These are phyloP conservation scores for Domatiomyces globalis DNA, from an alignment of 2,329 filamentous ascomycete species.

Conservation along the genomic window DNA sequence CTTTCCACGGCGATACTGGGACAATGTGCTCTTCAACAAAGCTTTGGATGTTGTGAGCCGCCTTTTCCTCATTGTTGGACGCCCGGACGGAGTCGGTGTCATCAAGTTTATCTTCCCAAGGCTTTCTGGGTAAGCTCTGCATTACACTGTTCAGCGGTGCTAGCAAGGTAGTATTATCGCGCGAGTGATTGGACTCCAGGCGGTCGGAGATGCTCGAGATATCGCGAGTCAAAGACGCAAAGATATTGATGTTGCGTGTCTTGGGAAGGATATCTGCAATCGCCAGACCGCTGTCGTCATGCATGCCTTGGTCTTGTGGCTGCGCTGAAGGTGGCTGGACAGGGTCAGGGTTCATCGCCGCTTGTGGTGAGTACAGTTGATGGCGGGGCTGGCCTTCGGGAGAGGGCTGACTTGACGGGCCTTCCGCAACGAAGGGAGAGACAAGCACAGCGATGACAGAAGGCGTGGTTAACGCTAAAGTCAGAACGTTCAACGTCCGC, in stretches of 20 bases:
- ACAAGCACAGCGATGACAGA: neutral
- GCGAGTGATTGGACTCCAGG: constrained; percentile 44
- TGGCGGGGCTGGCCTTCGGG: neutral
- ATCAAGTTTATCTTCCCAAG: constrained; percentile 48
- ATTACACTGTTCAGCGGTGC: constrained; percentile 77
- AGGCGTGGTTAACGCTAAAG: neutral
- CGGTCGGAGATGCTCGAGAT: constrained; percentile 54
- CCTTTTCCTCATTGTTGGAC: constrained; percentile 56
- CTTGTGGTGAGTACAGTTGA: constrained; percentile 1
- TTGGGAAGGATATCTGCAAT: constrained; percentile 75
- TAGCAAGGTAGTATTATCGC: constrained; percentile 65
- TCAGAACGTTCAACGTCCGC: neutral
- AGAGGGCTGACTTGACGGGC: neutral
- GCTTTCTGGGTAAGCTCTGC: constrained; percentile 64
- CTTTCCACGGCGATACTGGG: constrained; percentile 58
- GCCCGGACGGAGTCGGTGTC: constrained; percentile 26
- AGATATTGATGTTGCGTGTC: constrained; percentile 66
- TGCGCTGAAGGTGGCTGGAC: constrained; percentile 1
- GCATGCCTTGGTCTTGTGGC: neutral
- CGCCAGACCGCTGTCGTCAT: constrained; percentile 39
- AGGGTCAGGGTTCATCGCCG: constrained; percentile 11
- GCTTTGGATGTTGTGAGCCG: constrained; percentile 56
- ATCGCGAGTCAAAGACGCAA: constrained; percentile 66
- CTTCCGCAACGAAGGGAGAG: neutral
- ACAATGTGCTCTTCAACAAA: constrained; percentile 85